A percentile compares a stretch with the other conserved stretches of the same genome.
Evolutionary conservation across 306 rosid species (phyloP).

Genomic region (Inga laurina): DNA sequence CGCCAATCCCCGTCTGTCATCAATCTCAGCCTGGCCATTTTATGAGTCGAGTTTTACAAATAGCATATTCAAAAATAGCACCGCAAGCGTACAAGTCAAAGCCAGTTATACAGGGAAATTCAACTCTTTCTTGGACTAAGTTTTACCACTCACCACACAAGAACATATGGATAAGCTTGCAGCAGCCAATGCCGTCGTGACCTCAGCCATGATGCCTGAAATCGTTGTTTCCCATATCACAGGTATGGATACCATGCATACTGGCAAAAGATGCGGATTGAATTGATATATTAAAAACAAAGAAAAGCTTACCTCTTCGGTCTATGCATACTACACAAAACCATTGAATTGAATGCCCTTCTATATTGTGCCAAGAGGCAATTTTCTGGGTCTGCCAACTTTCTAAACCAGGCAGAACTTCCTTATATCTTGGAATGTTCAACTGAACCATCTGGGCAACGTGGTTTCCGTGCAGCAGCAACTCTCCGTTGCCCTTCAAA

Average conservation of each 20-base stretch:
- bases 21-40: constrained; percentile 94
- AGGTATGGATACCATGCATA: constrained; percentile 1
- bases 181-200: constrained; percentile 77
- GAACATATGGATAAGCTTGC: constrained; percentile 83
- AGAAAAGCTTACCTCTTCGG: constrained; percentile 71
- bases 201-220: constrained; percentile 96
- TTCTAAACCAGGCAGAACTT: constrained; percentile 90
- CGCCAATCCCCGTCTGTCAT: constrained; percentile 89
- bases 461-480: constrained; percentile 62
- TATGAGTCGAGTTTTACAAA: constrained; percentile 31
- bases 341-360: constrained; percentile 93
- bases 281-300: neutral
- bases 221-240: constrained; percentile 35
- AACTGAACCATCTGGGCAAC: constrained; percentile 63
- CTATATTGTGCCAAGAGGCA: constrained; percentile 86
- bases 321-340: constrained; percentile 77
- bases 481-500: constrained; percentile 65
- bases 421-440: constrained; percentile 74
- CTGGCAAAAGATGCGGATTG: constrained; percentile 26
- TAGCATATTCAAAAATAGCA: constrained; percentile 22
- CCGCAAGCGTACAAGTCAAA: constrained; percentile 12
- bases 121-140: constrained; percentile 17
- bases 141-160: constrained; percentile 85
- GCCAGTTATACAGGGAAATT: constrained; percentile 26
- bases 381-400: constrained; percentile 86